Percentiles rank a stretch among this genome's conserved stretches.
These are phyloP conservation scores for Hanseniaspora meyeri DNA, from an alignment of 805 yeast genomes.

Conservation along the genomic window DNA sequence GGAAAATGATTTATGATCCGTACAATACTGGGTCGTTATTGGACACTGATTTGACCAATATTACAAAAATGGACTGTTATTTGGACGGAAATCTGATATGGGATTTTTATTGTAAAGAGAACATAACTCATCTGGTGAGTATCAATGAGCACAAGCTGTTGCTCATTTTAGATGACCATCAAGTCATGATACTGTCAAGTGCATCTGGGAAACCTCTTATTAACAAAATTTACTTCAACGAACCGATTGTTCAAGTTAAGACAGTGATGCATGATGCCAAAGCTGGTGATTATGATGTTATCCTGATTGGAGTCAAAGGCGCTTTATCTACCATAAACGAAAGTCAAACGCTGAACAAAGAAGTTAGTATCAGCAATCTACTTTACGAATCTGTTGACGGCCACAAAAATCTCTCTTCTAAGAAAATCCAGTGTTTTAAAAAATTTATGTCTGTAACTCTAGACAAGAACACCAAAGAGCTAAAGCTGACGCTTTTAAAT, in stretches of 20 bases:
- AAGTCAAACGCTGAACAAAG: constrained; percentile 18
- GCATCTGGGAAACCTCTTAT: constrained; percentile 27
- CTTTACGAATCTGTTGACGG: constrained; percentile 16
- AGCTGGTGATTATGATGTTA: constrained; percentile 27
- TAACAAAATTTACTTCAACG: constrained; percentile 35
- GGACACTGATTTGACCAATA: constrained; percentile 19
- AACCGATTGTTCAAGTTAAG: constrained; percentile 37
- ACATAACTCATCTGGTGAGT: constrained; percentile 32
- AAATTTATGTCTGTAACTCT: constrained; percentile 18
- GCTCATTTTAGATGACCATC: constrained; percentile 33
- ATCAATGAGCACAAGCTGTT: constrained; percentile 37
- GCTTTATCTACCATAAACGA: constrained; percentile 29
- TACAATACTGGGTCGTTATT: background rate
- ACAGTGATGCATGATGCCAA: constrained; percentile 20
- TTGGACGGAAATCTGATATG: constrained; percentile 27
- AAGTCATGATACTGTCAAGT: constrained; percentile 28
- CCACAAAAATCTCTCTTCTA: constrained; percentile 18
- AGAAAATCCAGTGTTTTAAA: constrained; percentile 22
- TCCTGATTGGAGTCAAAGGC: constrained; percentile 49
- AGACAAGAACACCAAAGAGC: background rate
- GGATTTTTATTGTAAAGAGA: constrained; percentile 34
- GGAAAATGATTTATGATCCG: constrained; percentile 19
- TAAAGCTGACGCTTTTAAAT: background rate
- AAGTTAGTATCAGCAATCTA: constrained; percentile 24
- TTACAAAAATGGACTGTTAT: constrained; percentile 27